Percentiles rank a stretch among this genome's conserved stretches.
These are phyloP conservation scores for Blepharisma undulans DNA, from an alignment of 169 alveolate genomes.

Conservation along the genomic window DNA sequence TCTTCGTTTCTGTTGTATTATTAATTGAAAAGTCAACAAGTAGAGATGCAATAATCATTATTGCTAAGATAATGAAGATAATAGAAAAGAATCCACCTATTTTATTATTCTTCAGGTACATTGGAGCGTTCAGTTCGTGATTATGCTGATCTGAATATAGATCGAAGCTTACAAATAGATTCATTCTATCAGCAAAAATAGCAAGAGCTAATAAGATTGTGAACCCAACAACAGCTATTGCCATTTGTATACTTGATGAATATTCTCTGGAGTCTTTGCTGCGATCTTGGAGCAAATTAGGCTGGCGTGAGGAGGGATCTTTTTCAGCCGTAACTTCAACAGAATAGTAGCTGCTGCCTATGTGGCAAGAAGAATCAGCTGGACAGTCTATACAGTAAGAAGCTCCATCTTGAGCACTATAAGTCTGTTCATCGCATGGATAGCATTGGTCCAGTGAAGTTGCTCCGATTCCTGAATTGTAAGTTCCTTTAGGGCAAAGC, in stretches of 20 bases:
- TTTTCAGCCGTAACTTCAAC: too few species aligned
- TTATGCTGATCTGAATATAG: slow-evolving; percentile 23
- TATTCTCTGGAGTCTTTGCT: not conserved
- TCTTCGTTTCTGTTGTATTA: not conserved
- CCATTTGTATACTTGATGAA: not conserved
- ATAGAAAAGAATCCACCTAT: slow-evolving; percentile 27
- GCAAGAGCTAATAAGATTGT: not conserved
- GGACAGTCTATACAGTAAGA: not conserved
- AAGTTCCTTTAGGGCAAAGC: slow-evolving; percentile 12
- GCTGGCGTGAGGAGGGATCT: not conserved
- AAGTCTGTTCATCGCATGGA: not conserved
- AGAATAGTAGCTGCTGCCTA: not conserved
- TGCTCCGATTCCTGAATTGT: not conserved
- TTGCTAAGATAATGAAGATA: slow-evolving; percentile 5
- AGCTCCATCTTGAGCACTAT: not conserved
- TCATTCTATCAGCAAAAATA: not conserved
- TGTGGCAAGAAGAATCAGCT: not conserved
- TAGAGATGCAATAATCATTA: not conserved
- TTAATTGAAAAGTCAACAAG: not conserved
- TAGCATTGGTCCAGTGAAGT: slow-evolving; percentile 1
- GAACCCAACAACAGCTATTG: not conserved
- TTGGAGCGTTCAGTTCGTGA: not conserved
- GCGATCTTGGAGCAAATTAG: not conserved
- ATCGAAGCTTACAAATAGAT: not conserved
- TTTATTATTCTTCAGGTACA: slow-evolving; percentile 3